Percentiles rank a stretch among this genome's conserved stretches.
Conservation (phyloP, 352 stramenopile genomes). For the Globisporangium radiosum region DNA sequence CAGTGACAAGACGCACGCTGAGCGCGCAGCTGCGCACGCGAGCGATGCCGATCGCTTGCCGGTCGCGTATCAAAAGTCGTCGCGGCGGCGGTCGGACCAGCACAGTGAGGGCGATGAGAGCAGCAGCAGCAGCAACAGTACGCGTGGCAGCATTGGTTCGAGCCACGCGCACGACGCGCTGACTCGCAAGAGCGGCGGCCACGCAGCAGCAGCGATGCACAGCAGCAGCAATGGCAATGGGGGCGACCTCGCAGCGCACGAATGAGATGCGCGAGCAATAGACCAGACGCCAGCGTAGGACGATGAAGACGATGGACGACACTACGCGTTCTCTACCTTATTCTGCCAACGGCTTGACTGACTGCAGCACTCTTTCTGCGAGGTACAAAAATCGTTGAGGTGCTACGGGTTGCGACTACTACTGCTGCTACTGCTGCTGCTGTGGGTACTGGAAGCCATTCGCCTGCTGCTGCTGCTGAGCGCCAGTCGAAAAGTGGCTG, state of each 20-base stretch:
- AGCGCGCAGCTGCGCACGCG: conserved; percentile 36
- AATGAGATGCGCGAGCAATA: conserved; percentile 7
- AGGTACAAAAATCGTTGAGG: too few relatives aligned
- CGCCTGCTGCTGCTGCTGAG: conserved; percentile 3
- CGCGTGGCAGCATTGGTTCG: conserved; percentile 12
- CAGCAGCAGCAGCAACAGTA: conserved; percentile 4
- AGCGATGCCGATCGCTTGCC: conserved; percentile 37
- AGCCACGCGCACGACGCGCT: conserved; percentile 11
- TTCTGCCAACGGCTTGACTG: too few relatives aligned
- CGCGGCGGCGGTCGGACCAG: conserved; percentile 38
- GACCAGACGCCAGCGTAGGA: background rate
- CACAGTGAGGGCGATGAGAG: conserved; percentile 12
- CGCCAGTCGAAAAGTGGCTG: conserved; percentile 7
- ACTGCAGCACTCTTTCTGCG: background rate
- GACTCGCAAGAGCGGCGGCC: background rate
- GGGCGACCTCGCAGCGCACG: background rate
- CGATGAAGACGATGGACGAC: background rate
- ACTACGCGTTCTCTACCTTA: too few relatives aligned
- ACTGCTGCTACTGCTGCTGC: conserved; percentile 3
- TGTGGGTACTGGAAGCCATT: too few relatives aligned
- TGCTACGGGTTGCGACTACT: background rate
- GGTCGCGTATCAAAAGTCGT: conserved; percentile 36
- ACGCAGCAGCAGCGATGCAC: background rate
- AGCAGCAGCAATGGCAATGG: background rate
- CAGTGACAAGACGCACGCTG: conserved; percentile 35